Evolutionary conservation across 2,329 filamentous ascomycete species (phyloP).

Genomic region (Mollisiaceae sp.): DNA sequence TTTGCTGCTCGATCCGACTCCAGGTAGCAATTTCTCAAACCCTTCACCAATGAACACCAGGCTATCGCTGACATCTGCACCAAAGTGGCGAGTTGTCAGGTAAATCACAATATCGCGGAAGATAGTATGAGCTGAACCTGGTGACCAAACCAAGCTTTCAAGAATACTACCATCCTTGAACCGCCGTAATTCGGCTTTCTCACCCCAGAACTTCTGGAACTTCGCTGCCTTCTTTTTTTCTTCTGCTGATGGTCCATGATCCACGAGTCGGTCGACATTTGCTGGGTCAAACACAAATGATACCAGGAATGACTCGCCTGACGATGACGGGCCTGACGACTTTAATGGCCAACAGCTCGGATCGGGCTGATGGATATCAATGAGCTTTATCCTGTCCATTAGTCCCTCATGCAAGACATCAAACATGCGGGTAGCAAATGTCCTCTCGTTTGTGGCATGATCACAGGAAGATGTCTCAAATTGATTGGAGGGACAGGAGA

Average conservation of each 20-base stretch:
- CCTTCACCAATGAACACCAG: slow-evolving; percentile 51
- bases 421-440: slow-evolving; percentile 63
- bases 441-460: slow-evolving; percentile 34
- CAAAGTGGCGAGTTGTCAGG: slow-evolving; percentile 72
- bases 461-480: slow-evolving; percentile 30
- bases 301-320: slow-evolving; percentile 56
- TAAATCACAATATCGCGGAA: slow-evolving; percentile 81
- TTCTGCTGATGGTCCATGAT: slow-evolving; percentile 87
- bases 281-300: slow-evolving; percentile 75
- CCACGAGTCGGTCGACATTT: slow-evolving; percentile 76
- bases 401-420: slow-evolving; percentile 72
- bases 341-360: slow-evolving; percentile 53
- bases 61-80: slow-evolving; percentile 51
- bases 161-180: slow-evolving; percentile 96
- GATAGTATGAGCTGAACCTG: slow-evolving; percentile 64
- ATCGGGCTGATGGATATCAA: slow-evolving; percentile 60
- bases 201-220: slow-evolving; percentile 94
- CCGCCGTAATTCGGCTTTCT: slow-evolving; percentile 87
- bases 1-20: slow-evolving; percentile 43
- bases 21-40: slow-evolving; percentile 51
- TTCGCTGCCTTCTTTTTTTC: slow-evolving; percentile 79
- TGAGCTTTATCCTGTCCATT: slow-evolving; percentile 72
- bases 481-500: slow-evolving; percentile 27
- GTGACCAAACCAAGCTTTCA: slow-evolving; percentile 88
- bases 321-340: slow-evolving; percentile 43